Evolutionary conservation across 495 filamentous ascomycete species (phyloP).

Genomic region (Lentithecium fluviatile): DNA sequence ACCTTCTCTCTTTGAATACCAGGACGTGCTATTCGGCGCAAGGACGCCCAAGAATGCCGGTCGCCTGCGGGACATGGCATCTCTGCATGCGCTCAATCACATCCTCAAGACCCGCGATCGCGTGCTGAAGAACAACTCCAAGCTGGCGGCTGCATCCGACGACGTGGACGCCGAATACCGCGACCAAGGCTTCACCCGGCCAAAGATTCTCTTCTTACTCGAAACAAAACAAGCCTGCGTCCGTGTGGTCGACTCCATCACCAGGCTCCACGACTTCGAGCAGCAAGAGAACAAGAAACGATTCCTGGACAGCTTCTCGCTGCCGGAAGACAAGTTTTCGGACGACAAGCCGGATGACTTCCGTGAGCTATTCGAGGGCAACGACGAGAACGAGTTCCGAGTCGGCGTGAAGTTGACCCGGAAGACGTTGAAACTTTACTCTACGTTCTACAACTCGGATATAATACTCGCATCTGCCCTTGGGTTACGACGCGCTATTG

Average conservation of each 20-base stretch:
- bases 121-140: conserved; percentile 87
- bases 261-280: conserved; percentile 70
- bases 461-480: conserved; percentile 89
- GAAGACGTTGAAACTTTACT: conserved; percentile 91
- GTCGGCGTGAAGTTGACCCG: conserved; percentile 92
- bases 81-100: conserved; percentile 85
- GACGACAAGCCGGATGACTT: conserved; percentile 83
- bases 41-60: conserved; percentile 64
- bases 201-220: conserved; percentile 84
- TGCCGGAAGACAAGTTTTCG: conserved; percentile 61
- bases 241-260: conserved; percentile 70
- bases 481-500: conserved; percentile 85
- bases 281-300: conserved; percentile 95
- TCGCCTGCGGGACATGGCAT: conserved; percentile 67
- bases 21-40: conserved; percentile 75
- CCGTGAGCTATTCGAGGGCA: conserved; percentile 84
- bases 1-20: conserved; percentile 70
- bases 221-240: conserved; percentile 85
- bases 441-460: conserved; percentile 94
- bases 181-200: conserved; percentile 94
- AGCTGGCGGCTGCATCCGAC: conserved; percentile 54
- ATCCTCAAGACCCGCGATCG: conserved; percentile 89
- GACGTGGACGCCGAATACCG: conserved; percentile 68
- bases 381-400: conserved; percentile 95
- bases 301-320: conserved; percentile 75